Conservation (phyloP, 176 grass and related monocot genomes). For the Carex cristatella region DNA sequence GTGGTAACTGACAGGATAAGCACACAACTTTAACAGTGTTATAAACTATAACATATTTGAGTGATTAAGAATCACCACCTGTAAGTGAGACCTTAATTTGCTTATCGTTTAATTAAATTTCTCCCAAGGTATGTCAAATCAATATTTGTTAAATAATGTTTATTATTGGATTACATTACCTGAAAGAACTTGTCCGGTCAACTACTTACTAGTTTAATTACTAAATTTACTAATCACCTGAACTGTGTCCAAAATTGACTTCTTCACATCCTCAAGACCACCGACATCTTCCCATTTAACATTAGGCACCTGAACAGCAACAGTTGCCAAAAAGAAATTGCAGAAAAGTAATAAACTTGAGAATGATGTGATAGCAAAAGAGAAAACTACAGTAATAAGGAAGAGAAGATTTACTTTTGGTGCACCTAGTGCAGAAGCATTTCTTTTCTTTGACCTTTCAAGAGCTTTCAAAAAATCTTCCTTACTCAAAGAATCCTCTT, state of each 20-base stretch:
- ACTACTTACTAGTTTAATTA: background rate
- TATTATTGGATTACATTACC: background rate
- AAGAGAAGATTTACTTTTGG: conserved; percentile 59
- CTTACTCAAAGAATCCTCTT: conserved; percentile 39
- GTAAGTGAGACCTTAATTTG: background rate
- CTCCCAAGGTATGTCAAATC: background rate
- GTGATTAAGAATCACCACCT: background rate
- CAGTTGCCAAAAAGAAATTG: background rate
- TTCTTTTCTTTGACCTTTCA: conserved; percentile 87
- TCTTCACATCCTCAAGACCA: conserved; percentile 99
- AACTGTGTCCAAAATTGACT: conserved; percentile 93
- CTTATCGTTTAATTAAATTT: background rate
- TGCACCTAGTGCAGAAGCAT: conserved; percentile 81
- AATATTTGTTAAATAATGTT: background rate
- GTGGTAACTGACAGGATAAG: conserved; percentile 60
- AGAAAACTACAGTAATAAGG: background rate
- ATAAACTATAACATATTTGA: background rate
- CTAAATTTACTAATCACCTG: conserved; percentile 41
- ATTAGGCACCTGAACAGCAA: conserved; percentile 73
- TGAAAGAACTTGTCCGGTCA: background rate
- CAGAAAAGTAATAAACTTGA: conserved; percentile 8
- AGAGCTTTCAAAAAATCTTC: conserved; percentile 66
- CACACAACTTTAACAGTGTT: background rate
- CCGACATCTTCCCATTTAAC: conserved; percentile 98
- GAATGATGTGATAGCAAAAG: conserved; percentile 15